Base-by-base conservation (phyloP, 495 filamentous ascomycete genomes). In the Penicillium mononematosum region DNA sequence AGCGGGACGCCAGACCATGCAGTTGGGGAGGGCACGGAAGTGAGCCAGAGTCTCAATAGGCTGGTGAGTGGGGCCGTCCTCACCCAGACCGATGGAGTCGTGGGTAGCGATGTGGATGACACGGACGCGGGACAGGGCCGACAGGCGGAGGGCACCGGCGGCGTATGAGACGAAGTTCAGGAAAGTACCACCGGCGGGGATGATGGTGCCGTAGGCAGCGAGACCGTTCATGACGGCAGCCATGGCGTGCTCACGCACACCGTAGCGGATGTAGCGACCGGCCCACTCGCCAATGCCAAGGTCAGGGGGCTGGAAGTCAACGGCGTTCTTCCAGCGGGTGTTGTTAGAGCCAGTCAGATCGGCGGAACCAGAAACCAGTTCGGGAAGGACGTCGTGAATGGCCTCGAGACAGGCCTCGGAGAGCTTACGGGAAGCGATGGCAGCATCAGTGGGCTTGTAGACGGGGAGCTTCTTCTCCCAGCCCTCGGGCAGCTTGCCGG, bases 121-220 rank as follows among this genome's bases (percentile, higher is more conserved):
- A 62, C 93, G 92, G 70, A 91, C 84, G 74, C 91, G 93, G 32
- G 92, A 95, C 56, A 99, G 82, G 32, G 95, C 85, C 45, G 92
- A 96, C 25, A 99, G 85, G 75, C 94, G 92, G 66, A 98, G 88
- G 70, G 95, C 86, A 74, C 94, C 94, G 61, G 94, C 90, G 60
- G 91, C 93, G 73, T 99, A 99, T 22, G 94, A 99, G 59, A 99
- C 92, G 80, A 99, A 99, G 88, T 99, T 99, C 59, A 99, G 81
- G 88, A 99, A 99, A 66, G 93, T 97, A 74, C 94, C 94, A 52
- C 84, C 88, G 61, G 90, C 95, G 50, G 94, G 94, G 68, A 99
- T 88, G 70, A 96, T 79, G 67, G 90, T 96, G 61, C 94, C 94
- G 73, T 99, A 99, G 58, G 92, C 93, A 54, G 90, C 84, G 53